Percentiles rank a stretch among this genome's conserved stretches.
Evolutionary conservation across 768 basidiomycete species (phyloP).

Genomic region (Kwoniella sp.): DNA sequence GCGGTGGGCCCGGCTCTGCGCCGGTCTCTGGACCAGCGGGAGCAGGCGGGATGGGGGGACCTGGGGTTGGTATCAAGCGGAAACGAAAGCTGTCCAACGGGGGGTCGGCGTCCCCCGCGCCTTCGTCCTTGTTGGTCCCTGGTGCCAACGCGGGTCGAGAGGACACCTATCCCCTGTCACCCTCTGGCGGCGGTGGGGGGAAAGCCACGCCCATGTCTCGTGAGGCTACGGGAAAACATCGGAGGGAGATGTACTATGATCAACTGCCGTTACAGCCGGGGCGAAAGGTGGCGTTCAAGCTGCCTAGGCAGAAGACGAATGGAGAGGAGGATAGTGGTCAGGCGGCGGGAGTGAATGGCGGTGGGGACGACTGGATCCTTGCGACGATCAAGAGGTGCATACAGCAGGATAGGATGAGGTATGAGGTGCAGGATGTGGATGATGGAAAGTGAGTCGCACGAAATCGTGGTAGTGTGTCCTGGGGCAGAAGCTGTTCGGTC

Average conservation of each 20-base stretch:
- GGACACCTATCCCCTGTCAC: background rate
- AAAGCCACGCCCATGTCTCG: conserved; percentile 17
- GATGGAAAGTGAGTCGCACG: conserved; percentile 37
- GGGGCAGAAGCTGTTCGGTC: too few relatives aligned
- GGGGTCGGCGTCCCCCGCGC: conserved; percentile 16
- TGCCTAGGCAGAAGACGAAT: conserved; percentile 21
- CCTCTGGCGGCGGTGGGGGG: background rate
- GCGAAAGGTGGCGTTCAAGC: conserved; percentile 49
- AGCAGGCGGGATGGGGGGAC: background rate
- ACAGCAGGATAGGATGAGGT: conserved; percentile 50
- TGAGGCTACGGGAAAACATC: conserved; percentile 26
- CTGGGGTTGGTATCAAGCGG: too few relatives aligned
- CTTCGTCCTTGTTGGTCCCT: background rate
- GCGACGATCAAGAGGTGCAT: conserved; percentile 48
- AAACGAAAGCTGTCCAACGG: conserved; percentile 17
- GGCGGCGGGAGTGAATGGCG: conserved; percentile 3
- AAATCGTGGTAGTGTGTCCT: too few relatives aligned
- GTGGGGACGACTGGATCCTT: conserved; percentile 51
- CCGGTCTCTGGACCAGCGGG: background rate
- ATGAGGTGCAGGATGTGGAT: conserved; percentile 52
- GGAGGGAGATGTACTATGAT: conserved; percentile 39
- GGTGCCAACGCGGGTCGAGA: background rate
- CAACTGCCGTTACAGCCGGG: conserved; percentile 51
- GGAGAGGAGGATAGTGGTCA: background rate
- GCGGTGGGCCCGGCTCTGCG: background rate